A percentile compares a stretch with the other conserved stretches of the same genome.
Conservation (phyloP, 768 basidiomycete genomes). For the Boletus vermiculosoides region DNA sequence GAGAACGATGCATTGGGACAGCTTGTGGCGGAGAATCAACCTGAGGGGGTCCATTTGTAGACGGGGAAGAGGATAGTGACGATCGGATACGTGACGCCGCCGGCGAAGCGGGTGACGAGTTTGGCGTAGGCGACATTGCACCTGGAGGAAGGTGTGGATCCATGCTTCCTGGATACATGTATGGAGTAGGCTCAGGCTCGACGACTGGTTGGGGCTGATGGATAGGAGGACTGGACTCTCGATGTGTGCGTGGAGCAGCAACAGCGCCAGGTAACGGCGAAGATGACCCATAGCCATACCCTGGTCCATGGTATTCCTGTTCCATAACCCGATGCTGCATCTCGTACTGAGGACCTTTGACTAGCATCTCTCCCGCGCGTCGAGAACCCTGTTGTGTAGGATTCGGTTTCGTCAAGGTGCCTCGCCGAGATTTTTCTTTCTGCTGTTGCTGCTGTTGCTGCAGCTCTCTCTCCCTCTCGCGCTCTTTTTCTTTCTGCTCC, state of each 20-base stretch:
- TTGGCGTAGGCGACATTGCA: constrained; percentile 46
- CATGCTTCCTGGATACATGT: constrained; percentile 28
- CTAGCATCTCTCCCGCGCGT: constrained; percentile 80
- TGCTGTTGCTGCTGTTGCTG: constrained; percentile 39
- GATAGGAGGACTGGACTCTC: constrained; percentile 27
- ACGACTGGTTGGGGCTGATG: constrained; percentile 29
- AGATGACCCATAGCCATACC: constrained; percentile 26
- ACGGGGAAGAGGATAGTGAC: constrained; percentile 37
- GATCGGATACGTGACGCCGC: constrained; percentile 20
- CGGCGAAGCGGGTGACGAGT: constrained; percentile 24
- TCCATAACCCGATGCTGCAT: constrained; percentile 93
- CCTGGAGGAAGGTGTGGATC: constrained; percentile 54
- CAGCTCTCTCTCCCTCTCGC: constrained; percentile 29
- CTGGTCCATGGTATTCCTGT: constrained; percentile 66
- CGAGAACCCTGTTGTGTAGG: constrained; percentile 47
- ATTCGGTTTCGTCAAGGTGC: constrained; percentile 67
- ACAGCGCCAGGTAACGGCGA: constrained; percentile 25
- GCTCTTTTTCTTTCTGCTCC: constrained; percentile 42
- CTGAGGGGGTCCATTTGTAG: constrained; percentile 22
- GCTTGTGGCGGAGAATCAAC: constrained; percentile 27
- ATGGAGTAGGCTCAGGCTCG: constrained; percentile 31
- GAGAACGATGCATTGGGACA: constrained; percentile 41
- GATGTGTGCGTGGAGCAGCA: constrained; percentile 22
- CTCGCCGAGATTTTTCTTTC: constrained; percentile 40
- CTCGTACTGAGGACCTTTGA: constrained; percentile 89